Evolutionary conservation across 257 asterid genomes (phyloP).

Genomic region (Scutellaria galericulata): DNA sequence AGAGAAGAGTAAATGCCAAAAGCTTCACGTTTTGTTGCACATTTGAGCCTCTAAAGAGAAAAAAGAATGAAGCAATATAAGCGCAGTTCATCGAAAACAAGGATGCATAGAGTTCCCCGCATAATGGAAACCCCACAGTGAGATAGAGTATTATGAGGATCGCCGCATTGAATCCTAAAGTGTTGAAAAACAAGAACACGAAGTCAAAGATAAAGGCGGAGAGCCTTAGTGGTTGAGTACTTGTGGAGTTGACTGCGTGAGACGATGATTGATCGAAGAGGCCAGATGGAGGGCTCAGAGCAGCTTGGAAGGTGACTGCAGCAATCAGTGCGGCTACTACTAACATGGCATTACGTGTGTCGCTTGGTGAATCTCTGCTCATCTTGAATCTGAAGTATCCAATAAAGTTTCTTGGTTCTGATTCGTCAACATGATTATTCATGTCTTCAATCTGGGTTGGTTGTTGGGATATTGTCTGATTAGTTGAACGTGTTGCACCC

Average conservation of each 20-base stretch:
- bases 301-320: slow-evolving; percentile 16
- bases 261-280: background rate
- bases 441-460: background rate
- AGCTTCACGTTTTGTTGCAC: background rate
- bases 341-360: slow-evolving; percentile 5
- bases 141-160: slow-evolving; percentile 11
- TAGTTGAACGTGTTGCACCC: background rate
- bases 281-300: slow-evolving; percentile 10
- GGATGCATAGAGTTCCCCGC: background rate
- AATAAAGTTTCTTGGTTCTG: slow-evolving; percentile 9
- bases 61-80: background rate
- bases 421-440: background rate
- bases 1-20: background rate
- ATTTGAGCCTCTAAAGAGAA: background rate
- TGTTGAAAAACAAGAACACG: background rate
- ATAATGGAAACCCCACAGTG: slow-evolving; percentile 8
- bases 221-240: too few relatives aligned
- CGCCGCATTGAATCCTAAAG: background rate
- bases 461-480: background rate
- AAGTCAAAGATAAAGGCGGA: background rate
- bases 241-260: background rate
- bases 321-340: slow-evolving; percentile 11
- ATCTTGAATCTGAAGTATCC: slow-evolving; percentile 19
- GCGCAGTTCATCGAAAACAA: background rate
- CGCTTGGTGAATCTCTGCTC: slow-evolving; percentile 18